Evolutionary conservation across 2,329 filamentous ascomycete species (phyloP).

Genomic region (Aspergillus candidus): DNA sequence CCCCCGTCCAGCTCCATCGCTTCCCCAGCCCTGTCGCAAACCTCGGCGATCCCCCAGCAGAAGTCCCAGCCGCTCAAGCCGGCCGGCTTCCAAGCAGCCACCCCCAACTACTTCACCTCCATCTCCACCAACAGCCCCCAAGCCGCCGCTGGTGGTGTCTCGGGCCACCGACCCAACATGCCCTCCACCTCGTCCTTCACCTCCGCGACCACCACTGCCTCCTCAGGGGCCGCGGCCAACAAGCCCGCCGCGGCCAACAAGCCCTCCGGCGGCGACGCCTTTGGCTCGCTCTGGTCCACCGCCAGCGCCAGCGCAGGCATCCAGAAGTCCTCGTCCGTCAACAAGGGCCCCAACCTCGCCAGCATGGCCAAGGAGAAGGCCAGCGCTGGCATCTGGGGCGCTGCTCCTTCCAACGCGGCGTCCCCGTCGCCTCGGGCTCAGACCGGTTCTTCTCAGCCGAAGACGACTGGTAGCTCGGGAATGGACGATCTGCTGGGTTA

Average conservation of each 20-base stretch:
- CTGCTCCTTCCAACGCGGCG: conserved; percentile 52
- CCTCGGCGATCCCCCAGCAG: conserved; percentile 33
- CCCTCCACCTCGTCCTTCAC: conserved; percentile 33
- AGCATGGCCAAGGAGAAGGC: conserved; percentile 98
- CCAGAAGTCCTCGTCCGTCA: conserved; percentile 62
- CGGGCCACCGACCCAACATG: conserved; percentile 29
- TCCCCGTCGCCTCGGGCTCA: conserved; percentile 43
- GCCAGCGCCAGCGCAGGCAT: conserved; percentile 65
- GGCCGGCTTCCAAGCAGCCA: conserved; percentile 64
- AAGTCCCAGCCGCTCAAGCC: conserved; percentile 47
- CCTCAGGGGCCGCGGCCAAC: conserved; percentile 31
- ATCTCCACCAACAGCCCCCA: conserved; percentile 46
- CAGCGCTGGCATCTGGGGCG: conserved; percentile 87
- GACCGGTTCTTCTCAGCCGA: conserved; percentile 25
- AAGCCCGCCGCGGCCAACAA: conserved; percentile 47
- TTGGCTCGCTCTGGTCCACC: conserved; percentile 73
- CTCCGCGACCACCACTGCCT: conserved; percentile 32
- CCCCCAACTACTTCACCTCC: conserved; percentile 93
- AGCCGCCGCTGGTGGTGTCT: conserved; percentile 21
- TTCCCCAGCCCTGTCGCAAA: conserved; percentile 50
- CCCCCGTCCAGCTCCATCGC: conserved; percentile 50
- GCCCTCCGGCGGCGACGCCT: conserved; percentile 69
- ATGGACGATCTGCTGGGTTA: conserved; percentile 39
- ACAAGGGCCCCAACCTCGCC: conserved; percentile 72
- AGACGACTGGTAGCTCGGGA: conserved; percentile 32